These are phyloP conservation scores for Tricholoma sp. DNA, from an alignment of 768 basidiomycete species.

Conservation along the genomic window DNA sequence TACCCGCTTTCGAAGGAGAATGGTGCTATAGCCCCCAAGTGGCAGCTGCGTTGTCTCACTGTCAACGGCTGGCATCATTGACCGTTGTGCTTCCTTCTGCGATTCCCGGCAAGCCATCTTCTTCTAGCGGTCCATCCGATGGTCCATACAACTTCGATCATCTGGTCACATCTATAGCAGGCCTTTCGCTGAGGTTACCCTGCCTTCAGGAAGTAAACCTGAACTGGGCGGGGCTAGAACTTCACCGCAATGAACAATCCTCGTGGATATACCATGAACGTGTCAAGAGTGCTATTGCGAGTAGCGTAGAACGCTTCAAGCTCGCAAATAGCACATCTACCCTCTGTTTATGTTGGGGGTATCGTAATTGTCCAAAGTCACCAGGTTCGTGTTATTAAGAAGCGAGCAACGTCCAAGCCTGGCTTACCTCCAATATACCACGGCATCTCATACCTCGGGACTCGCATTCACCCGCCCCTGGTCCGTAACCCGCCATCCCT, in stretches of 20 bases:
- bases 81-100: not conserved
- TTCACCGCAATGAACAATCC: not conserved
- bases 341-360: too few relatives aligned
- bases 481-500: too few relatives aligned
- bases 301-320: not conserved
- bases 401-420: too few relatives aligned
- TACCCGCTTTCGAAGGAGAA: not conserved
- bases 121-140: not conserved
- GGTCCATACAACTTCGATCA: not conserved
- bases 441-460: too few relatives aligned
- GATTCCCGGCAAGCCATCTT: not conserved
- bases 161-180: not conserved
- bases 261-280: not conserved
- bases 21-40: not conserved
- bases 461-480: too few relatives aligned
- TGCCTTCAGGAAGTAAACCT: not conserved
- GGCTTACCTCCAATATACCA: too few relatives aligned
- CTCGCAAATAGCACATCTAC: not conserved
- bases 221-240: not conserved
- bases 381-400: too few relatives aligned
- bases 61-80: not conserved
- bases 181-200: not conserved
- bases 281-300: not conserved
- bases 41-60: not conserved
- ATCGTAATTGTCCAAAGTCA: too few relatives aligned